phyloP scores from a whole-genome alignment of 352 stramenopile genomes.

The Blastocystis sp. region DNA sequence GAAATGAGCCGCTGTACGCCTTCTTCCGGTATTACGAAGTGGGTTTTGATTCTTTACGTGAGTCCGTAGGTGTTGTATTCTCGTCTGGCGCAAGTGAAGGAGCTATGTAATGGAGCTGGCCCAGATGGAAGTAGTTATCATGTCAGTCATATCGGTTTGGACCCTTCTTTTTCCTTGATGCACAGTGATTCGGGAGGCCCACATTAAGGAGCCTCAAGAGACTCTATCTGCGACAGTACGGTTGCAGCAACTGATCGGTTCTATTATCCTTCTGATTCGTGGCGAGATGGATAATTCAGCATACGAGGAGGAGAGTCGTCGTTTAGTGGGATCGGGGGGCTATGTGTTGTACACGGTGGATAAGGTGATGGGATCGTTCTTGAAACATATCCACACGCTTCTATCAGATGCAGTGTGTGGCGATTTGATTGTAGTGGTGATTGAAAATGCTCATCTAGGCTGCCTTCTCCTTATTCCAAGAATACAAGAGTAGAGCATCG shows the following conservation, averaged over 20 bases:
- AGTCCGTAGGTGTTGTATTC: background rate
- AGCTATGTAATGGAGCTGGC: background rate
- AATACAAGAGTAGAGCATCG: background rate
- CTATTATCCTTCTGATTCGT: background rate
- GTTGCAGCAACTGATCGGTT: background rate
- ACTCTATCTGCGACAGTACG: background rate
- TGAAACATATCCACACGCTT: slow-evolving; percentile 7
- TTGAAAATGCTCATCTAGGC: background rate
- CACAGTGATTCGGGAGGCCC: background rate
- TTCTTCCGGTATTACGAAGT: slow-evolving; percentile 44
- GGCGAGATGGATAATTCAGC: background rate
- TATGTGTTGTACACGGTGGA: slow-evolving; percentile 53
- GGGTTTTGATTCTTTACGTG: background rate
- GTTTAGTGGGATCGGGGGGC: background rate
- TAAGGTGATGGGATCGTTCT: background rate
- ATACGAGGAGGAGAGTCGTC: slow-evolving; percentile 23
- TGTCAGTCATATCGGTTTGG: background rate
- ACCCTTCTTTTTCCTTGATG: background rate
- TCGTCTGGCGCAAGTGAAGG: background rate
- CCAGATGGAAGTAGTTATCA: background rate
- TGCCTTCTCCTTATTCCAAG: background rate
- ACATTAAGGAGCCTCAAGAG: background rate
- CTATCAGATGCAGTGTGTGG: background rate
- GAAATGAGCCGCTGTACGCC: background rate
- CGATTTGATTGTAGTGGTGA: background rate